Conservation (phyloP, 2,329 filamentous ascomycete genomes). For the Dothidotthia symphoricarpi region DNA sequence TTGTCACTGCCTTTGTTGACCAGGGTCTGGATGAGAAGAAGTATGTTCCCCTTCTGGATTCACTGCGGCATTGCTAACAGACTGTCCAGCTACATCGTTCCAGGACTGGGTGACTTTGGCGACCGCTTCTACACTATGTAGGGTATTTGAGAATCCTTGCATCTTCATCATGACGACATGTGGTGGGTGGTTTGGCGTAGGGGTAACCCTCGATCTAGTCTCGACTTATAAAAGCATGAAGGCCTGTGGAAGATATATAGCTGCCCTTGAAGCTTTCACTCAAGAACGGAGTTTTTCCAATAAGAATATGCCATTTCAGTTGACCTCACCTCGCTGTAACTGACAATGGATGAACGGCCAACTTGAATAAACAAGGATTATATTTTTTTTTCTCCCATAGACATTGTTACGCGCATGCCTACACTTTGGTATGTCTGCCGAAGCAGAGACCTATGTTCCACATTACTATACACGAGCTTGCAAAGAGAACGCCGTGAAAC, state of each 20-base stretch:
- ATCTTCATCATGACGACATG: conserved; percentile 3
- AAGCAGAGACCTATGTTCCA: no score
- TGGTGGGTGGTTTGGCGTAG: no score
- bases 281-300: not conserved
- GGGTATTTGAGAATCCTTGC: conserved; percentile 6
- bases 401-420: not conserved
- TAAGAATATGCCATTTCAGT: not conserved
- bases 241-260: not conserved
- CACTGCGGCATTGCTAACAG: conserved; percentile 7
- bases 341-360: not conserved
- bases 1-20: conserved; percentile 95
- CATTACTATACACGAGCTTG: not conserved
- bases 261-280: not conserved
- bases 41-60: conserved; percentile 54
- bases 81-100: conserved; percentile 78
- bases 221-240: no score
- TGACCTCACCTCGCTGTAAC: not conserved
- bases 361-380: not conserved
- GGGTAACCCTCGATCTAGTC: no score
- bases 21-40: conserved; percentile 97
- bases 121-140: conserved; percentile 93
- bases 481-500: conserved; percentile 8
- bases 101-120: conserved; percentile 91
- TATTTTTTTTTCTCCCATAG: no score
- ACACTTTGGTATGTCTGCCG: not conserved